Base-by-base conservation (phyloP, 345 rosid genomes). In the Isatis tinctoria region DNA sequence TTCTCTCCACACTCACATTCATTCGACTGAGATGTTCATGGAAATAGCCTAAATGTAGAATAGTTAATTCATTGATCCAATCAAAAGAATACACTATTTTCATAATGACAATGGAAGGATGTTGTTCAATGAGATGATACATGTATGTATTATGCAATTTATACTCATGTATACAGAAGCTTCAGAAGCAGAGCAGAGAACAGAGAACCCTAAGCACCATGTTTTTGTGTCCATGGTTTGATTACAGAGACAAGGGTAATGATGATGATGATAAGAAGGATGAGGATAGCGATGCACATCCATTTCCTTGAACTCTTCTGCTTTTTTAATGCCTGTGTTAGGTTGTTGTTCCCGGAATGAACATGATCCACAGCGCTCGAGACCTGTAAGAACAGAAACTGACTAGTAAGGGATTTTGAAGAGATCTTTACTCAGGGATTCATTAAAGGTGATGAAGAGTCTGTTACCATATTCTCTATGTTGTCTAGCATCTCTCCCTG, bases 401-500 rank as follows among this genome's bases (percentile, higher is more conserved):
- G 53, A 48, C 28, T 35, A 60, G 12, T 43, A 56, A 57, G 16
- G 16, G 10, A 37, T 37, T 70, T 17, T 43, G 64, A 52, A 41
- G 43, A n/a, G 8, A 10, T 13, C 11, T 10, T 59, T 30, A 44
- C 22, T 44, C 33, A 54, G 41, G 59, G 27, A 0, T 52, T 45
- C 57, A 32, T 56, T 10, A 40, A 26, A 45, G 65, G 35, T 17
- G 18, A 6, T 45, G 60, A 37, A 57, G 72, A 64, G 54, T 57
- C 5, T 57, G 32, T 48, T 84, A 92, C 98, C 88, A 92, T 92
- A 32, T 88, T 80, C 81, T 96, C 99, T 59, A 92, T 96, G 81
- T 88, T 86, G 86, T 96, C 89, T 2, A 96, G 81, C 97, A 92
- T 83, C 62, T 96, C 97, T 62, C 98, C 97, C 60, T 92, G 98